phyloP scores from a whole-genome alignment of 83 land plant species.

The Larix sibirica region DNA sequence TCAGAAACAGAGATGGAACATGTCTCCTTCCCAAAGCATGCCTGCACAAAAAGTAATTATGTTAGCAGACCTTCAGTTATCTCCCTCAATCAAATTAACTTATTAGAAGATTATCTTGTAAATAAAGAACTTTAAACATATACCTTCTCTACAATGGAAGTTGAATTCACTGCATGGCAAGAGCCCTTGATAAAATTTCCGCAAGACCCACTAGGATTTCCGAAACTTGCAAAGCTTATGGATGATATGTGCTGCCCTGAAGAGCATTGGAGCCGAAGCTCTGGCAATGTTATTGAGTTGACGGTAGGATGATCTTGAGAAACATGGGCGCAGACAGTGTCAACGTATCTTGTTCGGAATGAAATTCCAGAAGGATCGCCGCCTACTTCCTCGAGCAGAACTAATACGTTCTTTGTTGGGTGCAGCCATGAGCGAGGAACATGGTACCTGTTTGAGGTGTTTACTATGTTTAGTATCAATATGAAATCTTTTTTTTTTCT shows the following conservation, averaged over 20 bases:
- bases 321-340: slow-evolving; percentile 26
- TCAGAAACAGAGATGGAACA: slow-evolving; percentile 27
- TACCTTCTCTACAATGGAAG: slow-evolving; percentile 16
- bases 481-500: too few species aligned
- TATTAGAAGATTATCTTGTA: too few species aligned
- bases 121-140: too few species aligned
- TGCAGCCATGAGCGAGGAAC: slow-evolving; percentile 55
- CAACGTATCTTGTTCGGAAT: slow-evolving; percentile 43
- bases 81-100: too few species aligned
- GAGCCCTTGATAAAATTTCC: slow-evolving; percentile 19
- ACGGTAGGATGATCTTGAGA: neutral
- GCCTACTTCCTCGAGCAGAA: slow-evolving; percentile 66
- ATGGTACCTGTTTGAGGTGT: slow-evolving; percentile 45
- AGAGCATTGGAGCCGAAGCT: slow-evolving; percentile 30
- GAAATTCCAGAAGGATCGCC: slow-evolving; percentile 47
- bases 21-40: slow-evolving; percentile 19
- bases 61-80: too few species aligned
- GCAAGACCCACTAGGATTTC: slow-evolving; percentile 34
- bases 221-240: slow-evolving; percentile 56
- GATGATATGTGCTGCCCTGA: slow-evolving; percentile 15
- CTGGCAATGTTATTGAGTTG: neutral
- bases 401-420: slow-evolving; percentile 43
- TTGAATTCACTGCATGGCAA: slow-evolving; percentile 13
- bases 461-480: too few species aligned
- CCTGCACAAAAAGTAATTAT: slow-evolving; percentile 10